Evolutionary conservation across 441 rosid species (phyloP).

Genomic region (Mallotus repandus): DNA sequence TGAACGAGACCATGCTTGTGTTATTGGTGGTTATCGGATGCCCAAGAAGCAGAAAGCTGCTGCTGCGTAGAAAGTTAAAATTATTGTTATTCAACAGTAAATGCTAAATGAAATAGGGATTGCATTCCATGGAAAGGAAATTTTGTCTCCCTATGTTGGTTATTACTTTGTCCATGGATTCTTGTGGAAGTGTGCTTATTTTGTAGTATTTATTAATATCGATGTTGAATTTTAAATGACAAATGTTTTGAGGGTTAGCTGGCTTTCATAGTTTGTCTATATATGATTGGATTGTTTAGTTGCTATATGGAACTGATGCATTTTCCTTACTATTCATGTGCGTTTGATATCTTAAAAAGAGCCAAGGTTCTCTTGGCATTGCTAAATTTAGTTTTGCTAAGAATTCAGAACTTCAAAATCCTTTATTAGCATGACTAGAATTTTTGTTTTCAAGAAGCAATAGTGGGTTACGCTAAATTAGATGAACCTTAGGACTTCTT

Average conservation of each 20-base stretch:
- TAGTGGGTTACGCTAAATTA: too few species aligned
- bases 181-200: neutral
- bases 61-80: slow-evolving; percentile 13
- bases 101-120: neutral
- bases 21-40: slow-evolving; percentile 79
- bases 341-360: too few species aligned
- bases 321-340: too few species aligned
- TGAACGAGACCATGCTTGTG: slow-evolving; percentile 95
- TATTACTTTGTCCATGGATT: neutral
- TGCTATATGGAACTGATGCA: too few species aligned
- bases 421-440: too few species aligned
- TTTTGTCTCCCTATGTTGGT: neutral
- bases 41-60: slow-evolving; percentile 70
- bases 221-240: neutral
- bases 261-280: neutral
- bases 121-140: neutral
- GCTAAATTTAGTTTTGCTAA: too few species aligned
- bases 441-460: too few species aligned
- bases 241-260: neutral
- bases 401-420: too few species aligned
- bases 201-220: neutral
- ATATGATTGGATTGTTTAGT: too few species aligned
- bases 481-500: too few species aligned
- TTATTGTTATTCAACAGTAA: neutral
- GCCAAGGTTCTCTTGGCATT: too few species aligned